phyloP scores from a whole-genome alignment of 495 filamentous ascomycete genomes.

The Annulohypoxylon stygium region DNA sequence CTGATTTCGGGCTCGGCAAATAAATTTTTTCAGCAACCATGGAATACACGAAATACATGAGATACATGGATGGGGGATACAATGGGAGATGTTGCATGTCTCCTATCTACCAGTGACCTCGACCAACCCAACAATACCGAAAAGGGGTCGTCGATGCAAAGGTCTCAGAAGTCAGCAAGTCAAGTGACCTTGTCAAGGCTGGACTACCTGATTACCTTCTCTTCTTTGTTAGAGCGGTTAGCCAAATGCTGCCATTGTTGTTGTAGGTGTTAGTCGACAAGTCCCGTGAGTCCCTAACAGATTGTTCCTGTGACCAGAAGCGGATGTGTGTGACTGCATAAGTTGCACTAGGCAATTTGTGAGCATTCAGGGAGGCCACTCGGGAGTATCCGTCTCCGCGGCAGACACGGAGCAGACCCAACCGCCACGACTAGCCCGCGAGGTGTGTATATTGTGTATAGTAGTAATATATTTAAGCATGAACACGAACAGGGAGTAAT shows the following conservation, averaged over 20 bases:
- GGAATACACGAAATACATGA: background rate
- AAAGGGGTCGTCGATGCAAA: slow-evolving; percentile 16
- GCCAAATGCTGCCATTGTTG: slow-evolving; percentile 23
- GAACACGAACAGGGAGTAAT: slow-evolving; percentile 24
- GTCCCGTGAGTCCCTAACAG: slow-evolving; percentile 48
- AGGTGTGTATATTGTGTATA: background rate
- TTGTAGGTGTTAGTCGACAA: slow-evolving; percentile 41
- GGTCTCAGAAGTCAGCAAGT: slow-evolving; percentile 36
- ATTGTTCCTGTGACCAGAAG: slow-evolving; percentile 49
- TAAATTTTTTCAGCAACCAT: slow-evolving; percentile 31
- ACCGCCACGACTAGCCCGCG: slow-evolving; percentile 25
- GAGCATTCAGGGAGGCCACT: slow-evolving; percentile 38
- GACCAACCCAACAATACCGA: slow-evolving; percentile 2
- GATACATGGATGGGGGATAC: background rate
- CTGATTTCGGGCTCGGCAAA: slow-evolving; percentile 43
- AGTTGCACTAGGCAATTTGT: slow-evolving; percentile 48
- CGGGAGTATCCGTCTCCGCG: slow-evolving; percentile 46
- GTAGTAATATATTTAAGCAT: slow-evolving; percentile 30
- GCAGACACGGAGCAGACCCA: slow-evolving; percentile 21
- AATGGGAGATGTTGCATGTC: slow-evolving; percentile 11
- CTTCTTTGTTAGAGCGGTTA: slow-evolving; percentile 23
- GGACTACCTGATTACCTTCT: slow-evolving; percentile 22
- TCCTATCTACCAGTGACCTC: background rate
- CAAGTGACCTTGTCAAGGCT: slow-evolving; percentile 43
- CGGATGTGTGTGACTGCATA: slow-evolving; percentile 55